Evolutionary conservation across 208 protist genomes (phyloP), one percentile per base, ranked within the genome.

Genomic region (Porcisia hertigi): DNA sequence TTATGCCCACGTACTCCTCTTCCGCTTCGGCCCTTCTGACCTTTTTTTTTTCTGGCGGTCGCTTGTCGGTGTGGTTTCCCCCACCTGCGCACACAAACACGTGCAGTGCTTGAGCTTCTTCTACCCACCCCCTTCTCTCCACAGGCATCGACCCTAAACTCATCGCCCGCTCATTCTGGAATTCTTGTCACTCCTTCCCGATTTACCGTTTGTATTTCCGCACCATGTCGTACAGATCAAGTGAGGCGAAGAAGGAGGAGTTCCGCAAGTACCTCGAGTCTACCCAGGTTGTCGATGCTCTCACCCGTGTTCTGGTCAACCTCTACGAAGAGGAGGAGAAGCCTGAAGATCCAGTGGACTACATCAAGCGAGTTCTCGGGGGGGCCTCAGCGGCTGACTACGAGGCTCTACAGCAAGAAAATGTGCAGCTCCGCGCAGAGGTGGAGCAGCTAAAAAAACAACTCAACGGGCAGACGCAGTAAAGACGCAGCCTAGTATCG

Each of bases 231-330:
- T 98, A 97, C 85, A 91, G 92, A 39, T 97, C 95, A 57, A 96
- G 92, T 71, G 95, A 98, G 69, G 88, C 92, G 5, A 98, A 98
- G 85, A 98, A 98, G 91, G 96, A 98, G 77, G 94, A 98, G 83
- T 98, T 98, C 83, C 94, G 96, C 69, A 97, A 96, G 81, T 98
- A 98, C 77, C 88, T 98, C 41, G 96, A 98, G 80, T 86, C 92
- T 3, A 96, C 88, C 20, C 92, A 97, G 45, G 96, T 98, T 8
- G 96, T 98, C 49, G 96, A 98, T 75, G 92, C 93, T 18, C 85
- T 98, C 52, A 98, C 96, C 7, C 93, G 94, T 34, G 95, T 98
- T 0, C 84, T 98, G 8, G 94, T 98, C 11, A 97, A 96, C 70
- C 85, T 98, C 4, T 98, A 98, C 84, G 96, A 98, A 74, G 94